Conservation (phyloP, 116 monocot genomes). For the Cymodocea nodosa region DNA sequence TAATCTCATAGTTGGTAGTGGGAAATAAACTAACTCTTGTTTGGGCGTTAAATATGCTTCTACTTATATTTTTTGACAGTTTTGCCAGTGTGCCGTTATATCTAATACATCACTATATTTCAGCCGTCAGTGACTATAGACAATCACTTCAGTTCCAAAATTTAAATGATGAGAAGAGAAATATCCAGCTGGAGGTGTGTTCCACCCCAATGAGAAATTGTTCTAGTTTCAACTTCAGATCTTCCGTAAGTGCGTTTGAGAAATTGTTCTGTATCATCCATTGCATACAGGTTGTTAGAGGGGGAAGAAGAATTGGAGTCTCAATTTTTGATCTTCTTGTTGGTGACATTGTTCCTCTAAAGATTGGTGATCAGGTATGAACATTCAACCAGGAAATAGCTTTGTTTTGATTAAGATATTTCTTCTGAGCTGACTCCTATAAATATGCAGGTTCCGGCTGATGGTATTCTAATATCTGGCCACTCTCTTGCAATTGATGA, state of each 20-base stretch:
- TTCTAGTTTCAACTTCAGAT: constrained; percentile 1
- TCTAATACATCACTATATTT: constrained; percentile 4
- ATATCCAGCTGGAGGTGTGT: constrained; percentile 85
- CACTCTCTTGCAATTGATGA: constrained; percentile 96
- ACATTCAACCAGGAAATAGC: background rate
- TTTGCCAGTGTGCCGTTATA: background rate
- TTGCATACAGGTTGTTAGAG: constrained; percentile 63
- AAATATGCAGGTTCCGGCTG: constrained; percentile 75
- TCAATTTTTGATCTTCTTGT: constrained; percentile 97
- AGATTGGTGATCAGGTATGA: constrained; percentile 96
- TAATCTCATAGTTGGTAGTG: no score
- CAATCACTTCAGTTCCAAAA: constrained; percentile 97
- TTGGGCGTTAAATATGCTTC: no score
- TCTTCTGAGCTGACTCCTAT: no score
- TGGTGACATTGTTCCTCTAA: constrained; percentile 94
- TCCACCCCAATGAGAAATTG: constrained; percentile 1
- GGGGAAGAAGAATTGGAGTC: constrained; percentile 73
- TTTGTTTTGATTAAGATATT: background rate
- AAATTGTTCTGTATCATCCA: background rate
- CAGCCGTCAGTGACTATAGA: constrained; percentile 84
- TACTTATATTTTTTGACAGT: no score
- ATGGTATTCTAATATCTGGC: constrained; percentile 77
- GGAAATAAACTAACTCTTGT: no score
- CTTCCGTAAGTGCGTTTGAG: background rate
- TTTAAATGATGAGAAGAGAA: constrained; percentile 87